Percentiles rank a stretch among this genome's conserved stretches.
phyloP scores from a whole-genome alignment of 1,284 basidiomycete genomes.

The Boletus mariae region DNA sequence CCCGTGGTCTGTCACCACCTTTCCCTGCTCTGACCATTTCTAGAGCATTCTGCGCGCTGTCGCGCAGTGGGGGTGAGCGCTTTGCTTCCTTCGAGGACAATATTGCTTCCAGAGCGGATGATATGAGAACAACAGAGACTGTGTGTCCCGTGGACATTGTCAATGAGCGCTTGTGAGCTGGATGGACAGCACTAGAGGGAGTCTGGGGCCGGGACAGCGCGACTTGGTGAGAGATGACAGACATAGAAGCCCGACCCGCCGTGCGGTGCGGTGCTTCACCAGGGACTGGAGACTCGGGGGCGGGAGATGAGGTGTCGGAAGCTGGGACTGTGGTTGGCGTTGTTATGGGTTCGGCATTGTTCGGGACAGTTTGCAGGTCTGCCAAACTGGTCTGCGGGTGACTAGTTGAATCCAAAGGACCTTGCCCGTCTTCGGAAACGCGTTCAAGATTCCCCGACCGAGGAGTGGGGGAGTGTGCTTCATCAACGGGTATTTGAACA shows the following conservation, averaged over 20 bases:
- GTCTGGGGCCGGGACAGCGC: constrained; percentile 15
- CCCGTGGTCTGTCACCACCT: constrained; percentile 69
- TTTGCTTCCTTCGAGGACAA: constrained; percentile 88
- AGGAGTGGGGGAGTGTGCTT: constrained; percentile 5
- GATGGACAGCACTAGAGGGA: constrained; percentile 13
- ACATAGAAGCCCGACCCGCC: constrained; percentile 3
- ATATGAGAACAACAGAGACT: constrained; percentile 77
- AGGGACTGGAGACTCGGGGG: constrained; percentile 3
- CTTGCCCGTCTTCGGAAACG: background rate
- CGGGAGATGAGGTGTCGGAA: constrained; percentile 1
- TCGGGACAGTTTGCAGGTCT: constrained; percentile 3
- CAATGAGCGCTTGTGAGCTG: constrained; percentile 53
- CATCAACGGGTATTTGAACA: constrained; percentile 5
- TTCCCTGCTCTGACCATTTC: constrained; percentile 76
- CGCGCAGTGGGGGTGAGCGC: constrained; percentile 74
- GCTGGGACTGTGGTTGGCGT: constrained; percentile 1
- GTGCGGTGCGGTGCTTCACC: constrained; percentile 6
- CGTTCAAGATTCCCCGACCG: constrained; percentile 1
- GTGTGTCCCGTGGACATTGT: constrained; percentile 70
- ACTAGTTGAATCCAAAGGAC: background rate
- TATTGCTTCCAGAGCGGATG: constrained; percentile 85
- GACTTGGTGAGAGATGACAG: constrained; percentile 5
- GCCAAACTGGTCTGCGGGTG: background rate
- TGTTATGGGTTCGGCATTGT: constrained; percentile 3
- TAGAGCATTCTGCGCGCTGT: constrained; percentile 79